Evolutionary conservation across 2,329 filamentous ascomycete genomes (phyloP), one percentile per base, ranked within the genome.

Genomic region (Fusarium tjaetaba): DNA sequence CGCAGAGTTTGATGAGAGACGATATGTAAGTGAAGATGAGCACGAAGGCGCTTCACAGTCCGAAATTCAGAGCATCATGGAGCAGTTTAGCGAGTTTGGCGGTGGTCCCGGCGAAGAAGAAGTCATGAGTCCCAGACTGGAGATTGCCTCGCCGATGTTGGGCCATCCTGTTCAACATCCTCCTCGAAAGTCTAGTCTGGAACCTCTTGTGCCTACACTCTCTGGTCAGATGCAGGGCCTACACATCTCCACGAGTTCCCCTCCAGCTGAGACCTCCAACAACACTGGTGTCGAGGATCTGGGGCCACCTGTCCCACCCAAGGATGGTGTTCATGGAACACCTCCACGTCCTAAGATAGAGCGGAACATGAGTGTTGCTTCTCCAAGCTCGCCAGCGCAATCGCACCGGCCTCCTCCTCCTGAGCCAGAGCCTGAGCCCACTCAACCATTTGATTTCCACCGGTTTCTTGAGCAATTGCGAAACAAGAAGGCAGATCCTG

Each of bases 11-110:
- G 90, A 92, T 58, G 89, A 91, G 57, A 88, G 86, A 75, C 83
- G 83, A 67, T 87, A 87, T 61, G 75, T 85, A 41, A 91, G 87
- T 76, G 90, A 91, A 78, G 90, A 91, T 77, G 88, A 90, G 61
- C 88, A 89, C 28, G 91, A 95, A 53, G 89, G 89, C 57, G 90
- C 90, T 58, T 94, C 93, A 3, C 90, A 90, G 67, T 92, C 92
- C 11, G 96, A 99, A 84, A 98, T 99, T 68, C 94, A 98, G 83
- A 97, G 89, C 80, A 98, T 99, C 81, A 98, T 99, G 94, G 94
- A 94, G 71, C 96, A 98, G 82, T 98, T 98, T 77, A 92, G 93
- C 76, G 91, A 94, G 79, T 90, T 90, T 57, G 90, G 90, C 34
- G 90, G 91, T 58, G 93, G 91, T 0, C 92, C 91, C 4, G 92